Percentiles rank a stretch among this genome's conserved stretches.
phyloP scores from a whole-genome alignment of 345 rosid species.

The Tarenaya hassleriana region DNA sequence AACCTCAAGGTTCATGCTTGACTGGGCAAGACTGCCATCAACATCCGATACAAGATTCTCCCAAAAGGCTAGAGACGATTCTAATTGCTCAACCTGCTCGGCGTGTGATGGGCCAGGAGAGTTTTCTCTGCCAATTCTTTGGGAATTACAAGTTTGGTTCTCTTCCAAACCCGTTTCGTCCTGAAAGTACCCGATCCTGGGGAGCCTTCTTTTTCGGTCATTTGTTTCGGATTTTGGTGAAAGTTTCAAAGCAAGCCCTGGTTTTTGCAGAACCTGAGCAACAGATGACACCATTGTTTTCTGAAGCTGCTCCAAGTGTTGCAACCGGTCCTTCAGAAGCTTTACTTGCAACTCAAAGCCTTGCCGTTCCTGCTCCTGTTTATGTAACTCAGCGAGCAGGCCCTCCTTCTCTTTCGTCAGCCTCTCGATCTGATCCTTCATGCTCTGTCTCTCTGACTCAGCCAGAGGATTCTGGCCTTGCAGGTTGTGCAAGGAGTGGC shows the following conservation, averaged over 20 bases:
- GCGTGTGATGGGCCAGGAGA: constrained; percentile 35
- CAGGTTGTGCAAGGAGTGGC: constrained; percentile 67
- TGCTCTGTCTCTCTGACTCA: constrained; percentile 53
- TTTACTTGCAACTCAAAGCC: constrained; percentile 46
- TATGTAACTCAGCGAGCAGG: constrained; percentile 46
- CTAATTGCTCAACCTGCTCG: constrained; percentile 58
- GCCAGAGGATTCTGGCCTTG: constrained; percentile 44
- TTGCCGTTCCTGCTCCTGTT: constrained; percentile 44
- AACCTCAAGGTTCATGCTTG: constrained; percentile 34
- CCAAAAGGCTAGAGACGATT: constrained; percentile 69
- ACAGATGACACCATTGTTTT: constrained; percentile 48
- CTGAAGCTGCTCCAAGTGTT: constrained; percentile 58
- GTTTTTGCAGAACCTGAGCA: constrained; percentile 55
- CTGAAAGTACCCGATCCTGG: constrained; percentile 31
- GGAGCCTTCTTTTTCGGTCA: constrained; percentile 81
- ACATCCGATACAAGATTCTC: constrained; percentile 52
- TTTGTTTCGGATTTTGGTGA: constrained; percentile 46
- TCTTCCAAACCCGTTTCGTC: constrained; percentile 44
- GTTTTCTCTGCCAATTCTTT: no score
- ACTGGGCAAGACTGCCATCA: constrained; percentile 30
- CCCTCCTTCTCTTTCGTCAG: constrained; percentile 50
- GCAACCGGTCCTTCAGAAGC: constrained; percentile 51
- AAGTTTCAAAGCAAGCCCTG: constrained; percentile 53
- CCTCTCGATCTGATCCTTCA: constrained; percentile 54
- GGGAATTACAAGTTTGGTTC: constrained; percentile 27